Percentiles rank a stretch among this genome's conserved stretches.
Evolutionary conservation across 108 stramenopile species (phyloP).

Genomic region (Discostella pseudostelligera): DNA sequence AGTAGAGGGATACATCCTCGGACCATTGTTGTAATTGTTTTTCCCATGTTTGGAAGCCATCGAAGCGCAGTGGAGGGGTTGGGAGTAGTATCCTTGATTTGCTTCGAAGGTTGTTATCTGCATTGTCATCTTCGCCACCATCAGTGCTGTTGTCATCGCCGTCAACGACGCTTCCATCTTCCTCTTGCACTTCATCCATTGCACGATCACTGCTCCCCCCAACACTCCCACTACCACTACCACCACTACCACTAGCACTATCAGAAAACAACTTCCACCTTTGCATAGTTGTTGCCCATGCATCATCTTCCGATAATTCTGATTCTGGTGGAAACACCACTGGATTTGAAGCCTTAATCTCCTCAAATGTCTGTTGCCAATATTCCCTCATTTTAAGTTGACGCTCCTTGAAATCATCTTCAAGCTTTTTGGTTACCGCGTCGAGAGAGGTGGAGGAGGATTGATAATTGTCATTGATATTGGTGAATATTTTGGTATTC

Average conservation of each 20-base stretch:
- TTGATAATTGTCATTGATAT: conserved; percentile 20
- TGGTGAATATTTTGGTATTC: conserved; percentile 9
- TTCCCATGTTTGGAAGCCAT: conserved; percentile 78
- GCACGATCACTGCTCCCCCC: too few relatives aligned
- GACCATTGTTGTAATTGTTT: conserved; percentile 73
- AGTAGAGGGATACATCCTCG: conserved; percentile 70
- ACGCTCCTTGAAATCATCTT: conserved; percentile 21
- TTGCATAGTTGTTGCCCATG: conserved; percentile 14
- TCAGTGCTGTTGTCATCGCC: neutral
- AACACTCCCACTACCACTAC: neutral
- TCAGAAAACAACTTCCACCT: conserved; percentile 63
- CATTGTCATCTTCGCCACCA: conserved; percentile 10
- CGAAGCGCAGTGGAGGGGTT: conserved; percentile 48
- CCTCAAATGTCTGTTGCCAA: conserved; percentile 62
- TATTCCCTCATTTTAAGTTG: conserved; percentile 32
- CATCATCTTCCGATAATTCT: conserved; percentile 8
- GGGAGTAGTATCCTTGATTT: neutral
- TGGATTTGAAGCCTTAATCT: conserved; percentile 47
- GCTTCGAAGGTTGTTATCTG: neutral
- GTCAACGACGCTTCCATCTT: neutral
- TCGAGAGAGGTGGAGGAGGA: conserved; percentile 27
- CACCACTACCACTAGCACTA: neutral
- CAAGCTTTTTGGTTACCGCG: conserved; percentile 21
- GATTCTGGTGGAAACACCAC: conserved; percentile 35
- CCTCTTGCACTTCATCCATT: neutral